Evolutionary conservation across 768 basidiomycete species (phyloP).

Genomic region (Candolleomyces aberdarensis): DNA sequence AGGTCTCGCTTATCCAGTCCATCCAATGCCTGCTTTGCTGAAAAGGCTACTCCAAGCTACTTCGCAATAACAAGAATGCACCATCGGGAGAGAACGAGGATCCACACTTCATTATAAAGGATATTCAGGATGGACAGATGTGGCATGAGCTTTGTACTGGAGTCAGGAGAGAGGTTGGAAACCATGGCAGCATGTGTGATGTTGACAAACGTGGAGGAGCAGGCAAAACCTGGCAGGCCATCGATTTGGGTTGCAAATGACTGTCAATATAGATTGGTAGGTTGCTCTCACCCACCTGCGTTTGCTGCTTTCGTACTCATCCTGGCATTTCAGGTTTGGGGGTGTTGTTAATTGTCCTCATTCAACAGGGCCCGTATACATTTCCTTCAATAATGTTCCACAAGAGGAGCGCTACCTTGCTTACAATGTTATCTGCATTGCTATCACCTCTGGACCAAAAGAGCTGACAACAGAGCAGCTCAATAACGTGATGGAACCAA

Average conservation of each 20-base stretch:
- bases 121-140: too few relatives aligned
- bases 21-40: conserved; percentile 15
- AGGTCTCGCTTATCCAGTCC: conserved; percentile 19
- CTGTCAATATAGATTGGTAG: background rate
- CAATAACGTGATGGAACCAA: conserved; percentile 20
- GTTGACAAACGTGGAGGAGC: background rate
- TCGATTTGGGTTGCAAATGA: background rate
- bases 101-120: conserved; percentile 21
- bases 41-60: conserved; percentile 10
- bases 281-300: too few relatives aligned
- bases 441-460: conserved; percentile 10
- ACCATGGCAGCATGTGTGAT: conserved; percentile 11
- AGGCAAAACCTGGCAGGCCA: background rate
- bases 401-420: conserved; percentile 16
- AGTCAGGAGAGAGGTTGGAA: too few relatives aligned
- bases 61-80: conserved; percentile 9
- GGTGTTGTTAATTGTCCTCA: conserved; percentile 18
- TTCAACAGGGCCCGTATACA: conserved; percentile 21
- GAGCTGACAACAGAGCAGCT: conserved; percentile 6
- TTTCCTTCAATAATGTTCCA: conserved; percentile 20
- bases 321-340: conserved; percentile 24
- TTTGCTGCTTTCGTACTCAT: too few relatives aligned
- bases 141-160: too few relatives aligned
- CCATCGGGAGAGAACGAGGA: conserved; percentile 12
- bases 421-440: conserved; percentile 16